Evolutionary conservation across 768 basidiomycete genomes (phyloP).

Genomic region (Xerocomellus amylosporus): DNA sequence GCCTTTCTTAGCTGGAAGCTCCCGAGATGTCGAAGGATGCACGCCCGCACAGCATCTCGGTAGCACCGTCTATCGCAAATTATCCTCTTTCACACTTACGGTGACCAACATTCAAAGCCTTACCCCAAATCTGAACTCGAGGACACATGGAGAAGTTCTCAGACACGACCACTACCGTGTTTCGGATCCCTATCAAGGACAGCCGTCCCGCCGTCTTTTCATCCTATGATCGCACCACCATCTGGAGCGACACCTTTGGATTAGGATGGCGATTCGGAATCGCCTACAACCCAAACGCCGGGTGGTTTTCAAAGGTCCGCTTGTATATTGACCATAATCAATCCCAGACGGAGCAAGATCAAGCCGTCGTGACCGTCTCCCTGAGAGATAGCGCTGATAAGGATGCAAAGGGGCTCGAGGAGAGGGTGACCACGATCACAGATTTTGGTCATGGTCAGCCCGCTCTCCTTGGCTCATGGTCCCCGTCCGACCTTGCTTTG

Average conservation of each 20-base stretch:
- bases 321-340: conserved; percentile 26
- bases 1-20: too few species aligned
- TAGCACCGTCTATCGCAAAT: too few species aligned
- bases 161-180: conserved; percentile 23
- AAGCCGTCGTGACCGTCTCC: conserved; percentile 13
- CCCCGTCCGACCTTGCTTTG: conserved; percentile 2
- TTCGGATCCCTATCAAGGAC: conserved; percentile 25
- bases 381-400: conserved; percentile 7
- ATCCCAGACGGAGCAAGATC: conserved; percentile 20
- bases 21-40: too few species aligned
- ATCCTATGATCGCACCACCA: background rate
- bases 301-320: conserved; percentile 25
- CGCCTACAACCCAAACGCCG: conserved; percentile 14
- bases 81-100: too few species aligned
- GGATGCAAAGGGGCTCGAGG: conserved; percentile 2
- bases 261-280: conserved; percentile 30
- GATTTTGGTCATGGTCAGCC: conserved; percentile 29
- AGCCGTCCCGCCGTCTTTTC: conserved; percentile 17
- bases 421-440: conserved; percentile 19
- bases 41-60: too few species aligned
- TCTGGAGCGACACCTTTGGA: conserved; percentile 28
- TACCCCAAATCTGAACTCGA: background rate
- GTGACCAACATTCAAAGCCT: background rate
- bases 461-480: conserved; percentile 26
- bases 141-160: conserved; percentile 24